Conservation (phyloP, 2,329 filamentous ascomycete species). For the Gnomoniopsis smithogilvyi region DNA sequence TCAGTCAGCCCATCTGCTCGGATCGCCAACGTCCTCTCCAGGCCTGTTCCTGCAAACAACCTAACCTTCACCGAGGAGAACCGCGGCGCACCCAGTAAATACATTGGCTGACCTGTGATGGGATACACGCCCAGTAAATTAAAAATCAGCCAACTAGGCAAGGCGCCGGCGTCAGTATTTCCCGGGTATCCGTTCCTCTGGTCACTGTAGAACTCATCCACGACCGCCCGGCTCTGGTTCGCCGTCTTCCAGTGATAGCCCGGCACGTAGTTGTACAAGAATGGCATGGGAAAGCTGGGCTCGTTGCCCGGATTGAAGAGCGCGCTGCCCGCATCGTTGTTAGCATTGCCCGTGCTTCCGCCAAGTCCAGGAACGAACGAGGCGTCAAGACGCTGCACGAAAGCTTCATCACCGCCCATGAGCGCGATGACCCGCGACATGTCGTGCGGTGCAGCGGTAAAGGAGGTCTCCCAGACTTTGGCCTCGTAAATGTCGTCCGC, state of each 20-base stretch:
- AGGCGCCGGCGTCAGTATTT: conserved; percentile 42
- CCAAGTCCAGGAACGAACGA: conserved; percentile 8
- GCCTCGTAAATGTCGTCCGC: conserved; percentile 11
- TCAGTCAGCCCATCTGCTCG: conserved; percentile 3
- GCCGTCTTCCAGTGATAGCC: conserved; percentile 33
- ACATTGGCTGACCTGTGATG: conserved; percentile 43
- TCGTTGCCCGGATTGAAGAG: conserved; percentile 14
- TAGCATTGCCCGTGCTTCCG: neutral
- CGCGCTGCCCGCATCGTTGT: conserved; percentile 7
- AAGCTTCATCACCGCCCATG: conserved; percentile 14
- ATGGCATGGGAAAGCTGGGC: conserved; percentile 38
- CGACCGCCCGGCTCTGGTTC: conserved; percentile 30
- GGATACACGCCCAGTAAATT: conserved; percentile 47
- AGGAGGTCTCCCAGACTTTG: conserved; percentile 9
- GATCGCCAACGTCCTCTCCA: conserved; percentile 2
- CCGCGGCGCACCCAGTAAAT: conserved; percentile 43
- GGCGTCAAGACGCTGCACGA: conserved; percentile 8
- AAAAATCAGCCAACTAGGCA: conserved; percentile 49
- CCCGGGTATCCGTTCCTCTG: conserved; percentile 38
- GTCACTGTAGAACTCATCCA: conserved; percentile 38
- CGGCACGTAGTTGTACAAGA: conserved; percentile 50
- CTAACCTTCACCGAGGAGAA: conserved; percentile 25
- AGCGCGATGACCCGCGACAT: conserved; percentile 8
- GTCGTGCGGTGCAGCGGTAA: conserved; percentile 10
- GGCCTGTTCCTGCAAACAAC: conserved; percentile 1